phyloP scores from a whole-genome alignment of 2,329 filamentous ascomycete genomes.

The Ophiosphaerella narmari region DNA sequence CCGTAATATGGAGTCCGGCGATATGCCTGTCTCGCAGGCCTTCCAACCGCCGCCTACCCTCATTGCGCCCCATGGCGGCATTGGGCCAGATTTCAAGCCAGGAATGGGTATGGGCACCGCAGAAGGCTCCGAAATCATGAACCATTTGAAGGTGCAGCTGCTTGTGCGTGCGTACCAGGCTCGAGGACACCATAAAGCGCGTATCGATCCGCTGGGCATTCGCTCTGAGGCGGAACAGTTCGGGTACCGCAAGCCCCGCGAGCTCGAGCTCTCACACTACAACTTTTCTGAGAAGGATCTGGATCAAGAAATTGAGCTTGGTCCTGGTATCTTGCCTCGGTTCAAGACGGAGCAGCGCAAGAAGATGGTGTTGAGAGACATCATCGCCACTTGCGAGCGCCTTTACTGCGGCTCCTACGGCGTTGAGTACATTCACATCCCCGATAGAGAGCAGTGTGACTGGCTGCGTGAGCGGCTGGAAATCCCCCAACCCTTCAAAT shows the following conservation, averaged over 20 bases:
- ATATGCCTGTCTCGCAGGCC: slow-evolving; percentile 96
- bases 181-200: slow-evolving; percentile 96
- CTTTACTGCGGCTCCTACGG: slow-evolving; percentile 98
- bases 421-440: slow-evolving; percentile 98
- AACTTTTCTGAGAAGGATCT: slow-evolving; percentile 93
- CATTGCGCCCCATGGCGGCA: slow-evolving; percentile 77
- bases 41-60: slow-evolving; percentile 95
- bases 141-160: slow-evolving; percentile 97
- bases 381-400: slow-evolving; percentile 88
- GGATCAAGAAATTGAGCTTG: slow-evolving; percentile 87
- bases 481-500: slow-evolving; percentile 93
- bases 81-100: slow-evolving; percentile 71
- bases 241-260: slow-evolving; percentile 85
- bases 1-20: slow-evolving; percentile 97
- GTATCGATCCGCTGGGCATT: slow-evolving; percentile 95
- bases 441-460: slow-evolving; percentile 95
- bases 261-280: slow-evolving; percentile 91
- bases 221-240: slow-evolving; percentile 83
- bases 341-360: slow-evolving; percentile 87
- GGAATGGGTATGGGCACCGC: slow-evolving; percentile 68
- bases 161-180: slow-evolving; percentile 97
- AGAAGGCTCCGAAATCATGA: slow-evolving; percentile 81
- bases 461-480: slow-evolving; percentile 96
- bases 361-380: slow-evolving; percentile 97
- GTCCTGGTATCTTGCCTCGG: slow-evolving; percentile 90